Conservation (phyloP, 1,139 yeast genomes). For the Blastobotrys persicus region DNA sequence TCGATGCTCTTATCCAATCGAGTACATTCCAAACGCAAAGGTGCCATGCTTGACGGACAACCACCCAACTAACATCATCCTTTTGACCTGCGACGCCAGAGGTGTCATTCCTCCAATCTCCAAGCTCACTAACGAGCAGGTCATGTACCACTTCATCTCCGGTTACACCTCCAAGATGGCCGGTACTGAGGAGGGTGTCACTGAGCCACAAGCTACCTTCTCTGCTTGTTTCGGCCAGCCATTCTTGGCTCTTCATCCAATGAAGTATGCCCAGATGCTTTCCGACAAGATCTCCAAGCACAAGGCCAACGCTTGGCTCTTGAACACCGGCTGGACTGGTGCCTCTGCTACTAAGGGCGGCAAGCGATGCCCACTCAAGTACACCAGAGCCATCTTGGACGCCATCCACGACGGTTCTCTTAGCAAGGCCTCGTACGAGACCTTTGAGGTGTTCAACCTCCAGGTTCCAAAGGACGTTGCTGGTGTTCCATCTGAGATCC, state of each 20-base stretch:
- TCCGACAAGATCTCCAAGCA: constrained; percentile 88
- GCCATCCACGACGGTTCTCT: constrained; percentile 92
- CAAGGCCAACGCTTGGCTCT: constrained; percentile 92
- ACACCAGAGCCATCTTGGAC: constrained; percentile 95
- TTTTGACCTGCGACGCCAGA: constrained; percentile 96
- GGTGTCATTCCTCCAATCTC: constrained; percentile 98
- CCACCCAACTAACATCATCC: constrained; percentile 89
- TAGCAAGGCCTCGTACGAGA: constrained; percentile 75
- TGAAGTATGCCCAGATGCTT: constrained; percentile 95
- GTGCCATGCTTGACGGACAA: constrained; percentile 87
- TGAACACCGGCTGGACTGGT: constrained; percentile 99
- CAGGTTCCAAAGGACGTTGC: constrained; percentile 80
- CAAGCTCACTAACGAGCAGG: constrained; percentile 89
- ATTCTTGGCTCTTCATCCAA: constrained; percentile 96
- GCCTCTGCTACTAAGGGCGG: constrained; percentile 91
- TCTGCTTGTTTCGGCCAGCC: constrained; percentile 99
- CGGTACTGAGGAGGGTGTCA: constrained; percentile 98
- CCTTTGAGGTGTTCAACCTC: constrained; percentile 83
- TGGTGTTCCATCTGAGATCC: constrained; percentile 77
- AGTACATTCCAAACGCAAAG: constrained; percentile 93
- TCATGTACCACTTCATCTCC: constrained; percentile 97
- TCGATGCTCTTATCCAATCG: constrained; percentile 98
- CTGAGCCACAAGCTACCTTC: constrained; percentile 97
- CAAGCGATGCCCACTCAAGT: constrained; percentile 95
- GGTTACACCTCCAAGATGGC: constrained; percentile 99